Evolutionary conservation across 768 basidiomycete genomes (phyloP), one percentile per base, ranked within the genome.

Genomic region (Leccinum subgranulosum): DNA sequence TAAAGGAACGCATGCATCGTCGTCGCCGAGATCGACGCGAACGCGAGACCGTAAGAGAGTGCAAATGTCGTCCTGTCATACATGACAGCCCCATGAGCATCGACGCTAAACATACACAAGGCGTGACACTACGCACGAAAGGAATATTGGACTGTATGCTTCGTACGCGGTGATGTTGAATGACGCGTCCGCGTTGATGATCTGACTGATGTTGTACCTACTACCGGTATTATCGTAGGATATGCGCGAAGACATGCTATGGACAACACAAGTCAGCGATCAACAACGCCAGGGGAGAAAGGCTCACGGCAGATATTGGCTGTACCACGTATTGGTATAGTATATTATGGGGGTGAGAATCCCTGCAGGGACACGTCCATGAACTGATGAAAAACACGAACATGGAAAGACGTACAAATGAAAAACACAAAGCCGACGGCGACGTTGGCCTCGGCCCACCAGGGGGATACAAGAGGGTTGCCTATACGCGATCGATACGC

Each of bases 391-490:
- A 80, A 29, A 78, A 77, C n/a, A 58, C 63, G 29, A 60, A 36
- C 4, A 60, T 9, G 8, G 10, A 43, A n/a, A 43, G 28, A 67
- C 71, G 5, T 55, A 82, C 85, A 92, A 74, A 85, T 87, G 73
- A 91, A 82, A 71, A 86, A 77, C 5, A 85, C 73, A 63, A 90
- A 85, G 27, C 86, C 84, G 49, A 66, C 73, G 3, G 79, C 70
- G 54, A 90, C 76, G 69, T 91, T 90, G 11, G 85, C 88, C 66
- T 86, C 83, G 3, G 87, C 88, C 88, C 88, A 90, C 88, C 88
- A 92, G 2, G 90, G 90, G 10, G 87, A 84, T 6, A 87, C 84
- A 48, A 92, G 82, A 0, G 90, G 90, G 23, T 65, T 74, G 10
- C 57, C 71, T 70, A 43, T 19, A 33, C 8, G 15, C 46, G 5